Evolutionary conservation across 2,329 filamentous ascomycete genomes (phyloP).

Genomic region (Fusarium sulawesiense): DNA sequence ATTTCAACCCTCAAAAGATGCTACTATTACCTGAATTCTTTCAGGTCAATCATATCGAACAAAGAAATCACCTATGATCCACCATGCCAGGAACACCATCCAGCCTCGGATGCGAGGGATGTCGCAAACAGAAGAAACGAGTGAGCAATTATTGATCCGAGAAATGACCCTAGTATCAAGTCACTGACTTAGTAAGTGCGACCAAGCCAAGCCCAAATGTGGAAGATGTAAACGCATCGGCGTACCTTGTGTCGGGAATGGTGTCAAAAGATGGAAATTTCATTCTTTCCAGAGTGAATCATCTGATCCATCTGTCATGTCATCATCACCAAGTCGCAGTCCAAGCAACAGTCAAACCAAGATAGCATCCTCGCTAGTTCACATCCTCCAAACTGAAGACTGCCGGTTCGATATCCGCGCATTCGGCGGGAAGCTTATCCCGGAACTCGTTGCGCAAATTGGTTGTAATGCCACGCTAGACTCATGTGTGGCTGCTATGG

Average conservation of each 20-base stretch:
- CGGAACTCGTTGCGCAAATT: constrained; percentile 31
- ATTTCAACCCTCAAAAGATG: neutral
- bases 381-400: constrained; percentile 37
- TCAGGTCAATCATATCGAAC: neutral
- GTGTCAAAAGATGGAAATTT: constrained; percentile 39
- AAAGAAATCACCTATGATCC: neutral
- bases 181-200: constrained; percentile 11
- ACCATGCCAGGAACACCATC: constrained; percentile 32
- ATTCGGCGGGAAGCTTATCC: constrained; percentile 29
- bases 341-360: constrained; percentile 31
- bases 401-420: constrained; percentile 38
- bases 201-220: constrained; percentile 30
- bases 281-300: neutral
- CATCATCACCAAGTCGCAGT: neutral
- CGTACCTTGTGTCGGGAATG: constrained; percentile 32
- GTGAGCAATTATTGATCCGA: constrained; percentile 5
- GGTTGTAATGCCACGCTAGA: constrained; percentile 32
- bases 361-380: constrained; percentile 27
- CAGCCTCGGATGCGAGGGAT: constrained; percentile 31
- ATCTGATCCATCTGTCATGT: neutral
- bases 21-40: neutral
- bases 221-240: constrained; percentile 36
- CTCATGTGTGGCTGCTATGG: constrained; percentile 30
- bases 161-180: no score
- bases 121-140: constrained; percentile 36